phyloP scores from a whole-genome alignment of 1,139 yeast species.

The Candida sp. region DNA sequence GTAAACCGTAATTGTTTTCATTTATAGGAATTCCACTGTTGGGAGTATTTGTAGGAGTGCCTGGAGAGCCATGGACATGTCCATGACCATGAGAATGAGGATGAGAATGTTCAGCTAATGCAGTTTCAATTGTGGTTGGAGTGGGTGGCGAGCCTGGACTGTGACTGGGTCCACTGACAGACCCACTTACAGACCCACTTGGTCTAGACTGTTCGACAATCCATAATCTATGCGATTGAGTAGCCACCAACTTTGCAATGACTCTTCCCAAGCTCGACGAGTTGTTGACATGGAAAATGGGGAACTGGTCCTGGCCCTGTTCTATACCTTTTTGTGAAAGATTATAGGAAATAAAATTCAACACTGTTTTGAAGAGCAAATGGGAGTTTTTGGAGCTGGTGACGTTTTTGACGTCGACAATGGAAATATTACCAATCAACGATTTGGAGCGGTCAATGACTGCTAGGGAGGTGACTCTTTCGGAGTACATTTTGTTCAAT shows the following conservation, averaged over 20 bases:
- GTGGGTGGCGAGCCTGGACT: constrained; percentile 4
- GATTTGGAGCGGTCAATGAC: constrained; percentile 81
- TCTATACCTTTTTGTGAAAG: constrained; percentile 85
- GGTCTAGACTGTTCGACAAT: constrained; percentile 53
- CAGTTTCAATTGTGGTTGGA: constrained; percentile 20
- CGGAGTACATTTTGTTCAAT: constrained; percentile 75
- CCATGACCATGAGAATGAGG: neutral
- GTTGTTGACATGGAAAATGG: constrained; percentile 88
- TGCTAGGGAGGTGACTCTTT: constrained; percentile 86
- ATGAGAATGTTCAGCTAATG: constrained; percentile 8
- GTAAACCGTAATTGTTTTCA: constrained; percentile 32
- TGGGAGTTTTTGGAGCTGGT: constrained; percentile 84
- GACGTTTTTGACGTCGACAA: constrained; percentile 87
- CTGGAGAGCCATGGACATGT: neutral
- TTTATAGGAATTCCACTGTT: neutral
- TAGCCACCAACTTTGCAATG: constrained; percentile 92
- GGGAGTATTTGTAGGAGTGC: neutral
- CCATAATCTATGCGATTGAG: constrained; percentile 92
- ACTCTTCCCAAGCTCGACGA: constrained; percentile 82
- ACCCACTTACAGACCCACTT: constrained; percentile 2
- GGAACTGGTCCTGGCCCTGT: constrained; percentile 95
- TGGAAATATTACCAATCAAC: constrained; percentile 86
- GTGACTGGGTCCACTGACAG: neutral
- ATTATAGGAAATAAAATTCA: constrained; percentile 84
- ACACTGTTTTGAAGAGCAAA: constrained; percentile 73